phyloP scores from a whole-genome alignment of 2,329 filamentous ascomycete species.

The Aspergillus phoenicis region DNA sequence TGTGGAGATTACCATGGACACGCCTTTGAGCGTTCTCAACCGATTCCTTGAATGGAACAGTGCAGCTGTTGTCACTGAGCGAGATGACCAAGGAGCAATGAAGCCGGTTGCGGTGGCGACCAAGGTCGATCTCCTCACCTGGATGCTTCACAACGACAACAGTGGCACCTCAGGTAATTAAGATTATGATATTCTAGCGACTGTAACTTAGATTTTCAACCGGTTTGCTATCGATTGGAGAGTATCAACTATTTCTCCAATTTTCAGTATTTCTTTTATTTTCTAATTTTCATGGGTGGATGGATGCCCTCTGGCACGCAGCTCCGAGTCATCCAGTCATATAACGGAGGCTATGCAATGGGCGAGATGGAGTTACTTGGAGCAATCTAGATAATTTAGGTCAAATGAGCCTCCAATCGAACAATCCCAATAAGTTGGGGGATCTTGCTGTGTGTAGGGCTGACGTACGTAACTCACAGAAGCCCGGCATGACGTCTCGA shows the following conservation, averaged over 20 bases:
- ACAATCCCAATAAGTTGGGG: neutral
- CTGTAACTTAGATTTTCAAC: no score
- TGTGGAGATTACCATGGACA: constrained; percentile 92
- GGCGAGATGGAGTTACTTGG: neutral
- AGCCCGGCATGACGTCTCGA: neutral
- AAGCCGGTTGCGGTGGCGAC: constrained; percentile 91
- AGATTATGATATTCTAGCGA: neutral
- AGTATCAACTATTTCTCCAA: no score
- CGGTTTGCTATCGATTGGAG: no score
- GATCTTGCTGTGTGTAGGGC: neutral
- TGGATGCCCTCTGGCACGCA: no score
- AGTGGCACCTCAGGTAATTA: constrained; percentile 18
- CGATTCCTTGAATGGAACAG: constrained; percentile 98
- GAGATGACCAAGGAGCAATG: constrained; percentile 59
- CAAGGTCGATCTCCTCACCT: constrained; percentile 92
- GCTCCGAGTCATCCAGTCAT: no score
- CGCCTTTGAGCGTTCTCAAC: constrained; percentile 78
- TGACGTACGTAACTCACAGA: neutral
- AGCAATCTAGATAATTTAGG: neutral
- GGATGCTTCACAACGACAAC: constrained; percentile 73
- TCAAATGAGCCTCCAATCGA: neutral
- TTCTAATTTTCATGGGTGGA: no score
- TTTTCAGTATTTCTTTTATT: no score
- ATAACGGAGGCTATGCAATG: no score
- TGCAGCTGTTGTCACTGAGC: constrained; percentile 89